These are phyloP conservation scores for Coprinopsis marcescibilis DNA, from an alignment of 768 basidiomycete species.

Conservation along the genomic window DNA sequence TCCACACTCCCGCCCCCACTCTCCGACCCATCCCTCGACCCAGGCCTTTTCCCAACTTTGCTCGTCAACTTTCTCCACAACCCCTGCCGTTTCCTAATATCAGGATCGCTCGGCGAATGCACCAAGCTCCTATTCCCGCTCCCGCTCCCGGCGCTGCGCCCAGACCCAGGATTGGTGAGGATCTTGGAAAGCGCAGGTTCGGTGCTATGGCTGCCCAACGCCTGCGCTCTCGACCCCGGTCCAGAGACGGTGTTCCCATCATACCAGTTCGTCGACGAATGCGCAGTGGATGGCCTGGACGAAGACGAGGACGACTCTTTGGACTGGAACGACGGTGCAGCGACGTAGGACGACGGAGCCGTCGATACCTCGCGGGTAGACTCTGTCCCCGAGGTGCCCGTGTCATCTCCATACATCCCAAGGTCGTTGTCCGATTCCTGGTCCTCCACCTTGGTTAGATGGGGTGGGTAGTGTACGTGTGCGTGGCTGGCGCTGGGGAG, in stretches of 20 bases:
- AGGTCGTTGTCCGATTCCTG: no score
- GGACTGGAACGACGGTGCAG: neutral
- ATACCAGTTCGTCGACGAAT: neutral
- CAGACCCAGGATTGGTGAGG: no score
- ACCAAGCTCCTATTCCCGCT: neutral
- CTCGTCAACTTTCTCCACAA: neutral
- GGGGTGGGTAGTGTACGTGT: neutral
- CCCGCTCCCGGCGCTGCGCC: no score
- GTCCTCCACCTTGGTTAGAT: neutral
- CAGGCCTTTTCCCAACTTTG: neutral
- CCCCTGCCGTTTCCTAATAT: neutral
- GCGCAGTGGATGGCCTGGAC: neutral
- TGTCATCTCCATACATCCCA: neutral
- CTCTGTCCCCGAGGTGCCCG: neutral
- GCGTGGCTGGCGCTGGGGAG: conserved; percentile 8
- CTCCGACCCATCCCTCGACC: neutral
- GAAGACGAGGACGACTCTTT: neutral
- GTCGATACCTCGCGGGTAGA: conserved; percentile 12
- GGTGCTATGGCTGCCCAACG: no score
- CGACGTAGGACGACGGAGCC: conserved; percentile 15
- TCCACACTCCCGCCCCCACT: neutral
- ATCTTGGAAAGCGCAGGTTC: no score
- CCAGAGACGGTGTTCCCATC: neutral
- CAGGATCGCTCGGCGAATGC: neutral
- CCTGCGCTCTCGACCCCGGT: no score